A percentile compares a stretch with the other conserved stretches of the same genome.
phyloP scores from a whole-genome alignment of 2,329 filamentous ascomycete genomes.

The Xylaria sp. region DNA sequence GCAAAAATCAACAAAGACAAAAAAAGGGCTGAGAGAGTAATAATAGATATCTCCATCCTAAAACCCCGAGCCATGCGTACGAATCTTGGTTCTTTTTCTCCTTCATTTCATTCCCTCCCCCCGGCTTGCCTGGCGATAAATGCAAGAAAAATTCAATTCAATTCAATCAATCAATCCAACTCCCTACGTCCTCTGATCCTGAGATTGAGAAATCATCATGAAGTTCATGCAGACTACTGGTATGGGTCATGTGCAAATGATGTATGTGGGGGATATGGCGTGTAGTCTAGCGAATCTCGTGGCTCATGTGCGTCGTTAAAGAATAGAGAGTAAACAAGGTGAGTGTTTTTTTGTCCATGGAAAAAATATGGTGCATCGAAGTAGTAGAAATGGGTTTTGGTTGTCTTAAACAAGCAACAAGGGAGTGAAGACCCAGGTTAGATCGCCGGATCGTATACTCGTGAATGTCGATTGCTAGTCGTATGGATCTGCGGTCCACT shows the following conservation, averaged over 20 bases:
- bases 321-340: neutral
- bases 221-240: conserved; percentile 12
- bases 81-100: conserved; percentile 13
- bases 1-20: neutral
- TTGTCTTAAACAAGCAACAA: neutral
- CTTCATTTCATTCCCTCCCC: neutral
- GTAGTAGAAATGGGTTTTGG: neutral
- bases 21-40: conserved; percentile 8
- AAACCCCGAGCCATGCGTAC: conserved; percentile 30
- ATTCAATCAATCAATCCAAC: conserved; percentile 21
- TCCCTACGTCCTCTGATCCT: conserved; percentile 8
- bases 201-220: conserved; percentile 7
- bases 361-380: neutral
- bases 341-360: conserved; percentile 1
- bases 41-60: neutral
- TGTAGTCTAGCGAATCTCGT: conserved; percentile 32
- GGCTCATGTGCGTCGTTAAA: conserved; percentile 38
- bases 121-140: neutral
- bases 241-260: conserved; percentile 14
- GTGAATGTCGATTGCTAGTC: conserved; percentile 10
- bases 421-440: neutral
- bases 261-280: conserved; percentile 8
- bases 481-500: conserved; percentile 3
- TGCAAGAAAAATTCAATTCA: too few relatives aligned
- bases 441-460: conserved; percentile 7